Base-by-base conservation (phyloP, 2,329 filamentous ascomycete species). In the Aspergillus uvarum region DNA sequence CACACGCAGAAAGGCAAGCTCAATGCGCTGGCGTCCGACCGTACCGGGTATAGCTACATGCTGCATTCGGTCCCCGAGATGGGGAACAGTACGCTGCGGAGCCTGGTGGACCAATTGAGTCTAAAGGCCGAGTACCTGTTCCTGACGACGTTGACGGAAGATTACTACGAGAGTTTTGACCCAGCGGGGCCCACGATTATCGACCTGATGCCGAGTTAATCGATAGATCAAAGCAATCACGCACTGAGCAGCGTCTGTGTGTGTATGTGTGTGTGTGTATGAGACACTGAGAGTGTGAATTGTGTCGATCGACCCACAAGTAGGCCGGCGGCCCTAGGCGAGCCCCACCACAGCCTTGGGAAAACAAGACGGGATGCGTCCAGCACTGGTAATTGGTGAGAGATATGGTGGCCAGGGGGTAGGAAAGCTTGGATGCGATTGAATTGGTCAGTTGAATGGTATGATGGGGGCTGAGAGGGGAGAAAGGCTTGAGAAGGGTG, bases 101-200 rank as follows among this genome's bases (percentile, higher is more conserved):
- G n/a, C 1, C 54, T 64, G 5, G 58, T 64, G 2, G 29, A 62
- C 48, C 51, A 49, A 21, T 49, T 62, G 26, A 64, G 62, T 53
- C 29, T 47, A 6, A 29, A 48, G 5, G 62, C 62, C n/a, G 60
- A 54, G 11, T 64, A 60, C 16, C 52, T 64, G 47, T 64, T 56
- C 52, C 32, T 58, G 22, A 62, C 62, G 0, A 60, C 57, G 6
- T 42, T 57, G 21, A 51, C 26, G 4, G 52, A 51, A 22, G 31
- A 51, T 31, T 64, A 55, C 47, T 64, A 64, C 24, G 60, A 64
- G 47, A 47, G 52, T 21, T 62, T 64, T 31, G 62, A 64, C 35
- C 50, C 59, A 5, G 31, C 35, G 19, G 47, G 61, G 24, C 47
- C 54, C 14, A 38, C 42, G n/a, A 60, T 64, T 16, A 52, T 47